Evolutionary conservation across 2,329 filamentous ascomycete species (phyloP).

Genomic region (Aspergillus thermomutatus): DNA sequence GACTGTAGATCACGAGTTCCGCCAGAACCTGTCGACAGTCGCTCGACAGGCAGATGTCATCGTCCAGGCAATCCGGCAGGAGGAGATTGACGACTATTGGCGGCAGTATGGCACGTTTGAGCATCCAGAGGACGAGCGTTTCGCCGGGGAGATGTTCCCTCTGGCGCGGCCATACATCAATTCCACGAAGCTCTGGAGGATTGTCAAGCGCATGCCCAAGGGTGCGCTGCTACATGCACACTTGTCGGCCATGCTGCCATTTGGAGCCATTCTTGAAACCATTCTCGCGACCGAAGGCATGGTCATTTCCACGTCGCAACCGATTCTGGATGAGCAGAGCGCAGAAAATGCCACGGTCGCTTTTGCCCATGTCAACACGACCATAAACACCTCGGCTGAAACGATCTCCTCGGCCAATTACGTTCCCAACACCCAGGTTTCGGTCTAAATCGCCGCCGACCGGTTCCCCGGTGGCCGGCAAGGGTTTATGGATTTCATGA

Average conservation of each 20-base stretch:
- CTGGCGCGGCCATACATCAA: slow-evolving; percentile 82
- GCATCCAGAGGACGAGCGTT: slow-evolving; percentile 13
- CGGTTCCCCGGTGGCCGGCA: slow-evolving; percentile 68
- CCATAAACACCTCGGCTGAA: slow-evolving; percentile 38
- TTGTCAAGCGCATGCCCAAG: slow-evolving; percentile 82
- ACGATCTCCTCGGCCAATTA: slow-evolving; percentile 67
- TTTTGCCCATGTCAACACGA: slow-evolving; percentile 58
- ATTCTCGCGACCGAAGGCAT: slow-evolving; percentile 68
- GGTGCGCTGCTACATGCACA: slow-evolving; percentile 68
- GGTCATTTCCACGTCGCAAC: slow-evolving; percentile 58
- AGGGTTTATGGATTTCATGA: slow-evolving; percentile 73
- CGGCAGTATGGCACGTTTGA: slow-evolving; percentile 5
- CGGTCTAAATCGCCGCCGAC: slow-evolving; percentile 60
- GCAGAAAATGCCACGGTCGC: slow-evolving; percentile 53
- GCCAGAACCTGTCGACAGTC: slow-evolving; percentile 63
- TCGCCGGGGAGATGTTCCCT: slow-evolving; percentile 86
- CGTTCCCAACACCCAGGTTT: slow-evolving; percentile 53
- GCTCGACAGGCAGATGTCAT: slow-evolving; percentile 59
- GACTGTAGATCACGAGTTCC: slow-evolving; percentile 19
- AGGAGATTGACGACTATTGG: slow-evolving; percentile 20
- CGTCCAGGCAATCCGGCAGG: slow-evolving; percentile 49
- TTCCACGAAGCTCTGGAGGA: slow-evolving; percentile 75
- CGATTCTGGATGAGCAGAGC: slow-evolving; percentile 52
- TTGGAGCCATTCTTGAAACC: slow-evolving; percentile 72
- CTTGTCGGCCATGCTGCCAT: slow-evolving; percentile 82